A percentile compares a stretch with the other conserved stretches of the same genome.
Evolutionary conservation across 1,139 yeast species (phyloP).

Genomic region (Yamadazyma mexicana): DNA sequence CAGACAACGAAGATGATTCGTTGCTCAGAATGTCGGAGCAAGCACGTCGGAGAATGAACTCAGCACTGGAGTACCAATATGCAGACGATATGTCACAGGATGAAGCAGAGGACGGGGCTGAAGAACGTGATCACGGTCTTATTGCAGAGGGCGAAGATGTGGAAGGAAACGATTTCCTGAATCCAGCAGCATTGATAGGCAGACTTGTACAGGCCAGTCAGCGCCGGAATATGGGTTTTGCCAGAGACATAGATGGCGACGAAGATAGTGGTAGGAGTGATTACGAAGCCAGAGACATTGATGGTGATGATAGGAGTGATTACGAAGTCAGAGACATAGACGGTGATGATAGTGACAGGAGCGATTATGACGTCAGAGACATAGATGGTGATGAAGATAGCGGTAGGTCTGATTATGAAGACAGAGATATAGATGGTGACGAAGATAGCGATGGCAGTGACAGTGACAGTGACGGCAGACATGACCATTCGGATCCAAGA

Average conservation of each 20-base stretch:
- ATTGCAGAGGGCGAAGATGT: neutral
- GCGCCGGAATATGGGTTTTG: neutral
- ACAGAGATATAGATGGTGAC: neutral
- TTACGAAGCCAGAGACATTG: too few species aligned
- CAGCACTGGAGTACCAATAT: neutral
- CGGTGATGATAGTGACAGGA: neutral
- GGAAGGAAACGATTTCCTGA: neutral
- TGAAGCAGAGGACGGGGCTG: neutral
- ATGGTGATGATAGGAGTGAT: too few species aligned
- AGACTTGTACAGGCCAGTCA: constrained; percentile 1
- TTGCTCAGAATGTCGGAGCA: constrained; percentile 24
- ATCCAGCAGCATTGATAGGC: constrained; percentile 1
- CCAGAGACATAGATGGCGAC: neutral
- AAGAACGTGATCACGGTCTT: neutral
- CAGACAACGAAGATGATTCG: constrained; percentile 25
- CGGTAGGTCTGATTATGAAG: too few species aligned
- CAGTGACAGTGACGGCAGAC: neutral
- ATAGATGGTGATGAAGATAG: neutral
- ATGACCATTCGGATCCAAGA: constrained; percentile 21
- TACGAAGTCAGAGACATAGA: neutral
- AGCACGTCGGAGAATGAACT: constrained; percentile 16
- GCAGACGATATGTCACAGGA: constrained; percentile 3
- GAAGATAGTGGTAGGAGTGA: neutral
- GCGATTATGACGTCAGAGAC: too few species aligned
- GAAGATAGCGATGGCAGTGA: neutral